Conservation (phyloP, 2,329 filamentous ascomycete species). For the Penicillium occitanis region DNA sequence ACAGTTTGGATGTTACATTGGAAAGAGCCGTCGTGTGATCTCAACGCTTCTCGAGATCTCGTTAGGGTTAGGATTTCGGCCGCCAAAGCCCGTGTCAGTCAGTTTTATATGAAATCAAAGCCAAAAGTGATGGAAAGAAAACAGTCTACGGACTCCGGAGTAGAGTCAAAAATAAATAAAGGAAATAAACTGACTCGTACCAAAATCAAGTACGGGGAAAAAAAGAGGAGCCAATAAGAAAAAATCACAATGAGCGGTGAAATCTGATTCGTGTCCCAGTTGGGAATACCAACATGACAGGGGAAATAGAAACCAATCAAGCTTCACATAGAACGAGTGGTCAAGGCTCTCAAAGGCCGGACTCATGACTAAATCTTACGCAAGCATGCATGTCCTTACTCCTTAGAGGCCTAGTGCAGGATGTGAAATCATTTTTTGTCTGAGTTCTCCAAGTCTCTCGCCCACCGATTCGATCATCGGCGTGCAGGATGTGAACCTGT, state of each 20-base stretch:
- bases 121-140: neutral
- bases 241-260: constrained; percentile 6
- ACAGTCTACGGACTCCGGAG: neutral
- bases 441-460: neutral
- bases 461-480: neutral
- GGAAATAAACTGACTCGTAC: neutral
- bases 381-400: neutral
- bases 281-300: neutral
- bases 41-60: neutral
- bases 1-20: neutral
- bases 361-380: neutral
- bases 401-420: neutral
- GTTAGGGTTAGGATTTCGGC: neutral
- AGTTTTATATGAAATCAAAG: neutral
- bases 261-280: constrained; percentile 8
- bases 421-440: neutral
- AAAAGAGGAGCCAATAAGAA: constrained; percentile 7
- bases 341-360: neutral
- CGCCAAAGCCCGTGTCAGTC: neutral
- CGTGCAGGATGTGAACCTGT: constrained; percentile 8
- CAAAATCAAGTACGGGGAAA: neutral
- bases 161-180: neutral
- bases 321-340: neutral
- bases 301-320: neutral
- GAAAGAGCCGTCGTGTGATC: neutral